Percentiles rank a stretch among this genome's conserved stretches.
Evolutionary conservation across 805 yeast genomes (phyloP).

Genomic region (Komagataella ulmi): DNA sequence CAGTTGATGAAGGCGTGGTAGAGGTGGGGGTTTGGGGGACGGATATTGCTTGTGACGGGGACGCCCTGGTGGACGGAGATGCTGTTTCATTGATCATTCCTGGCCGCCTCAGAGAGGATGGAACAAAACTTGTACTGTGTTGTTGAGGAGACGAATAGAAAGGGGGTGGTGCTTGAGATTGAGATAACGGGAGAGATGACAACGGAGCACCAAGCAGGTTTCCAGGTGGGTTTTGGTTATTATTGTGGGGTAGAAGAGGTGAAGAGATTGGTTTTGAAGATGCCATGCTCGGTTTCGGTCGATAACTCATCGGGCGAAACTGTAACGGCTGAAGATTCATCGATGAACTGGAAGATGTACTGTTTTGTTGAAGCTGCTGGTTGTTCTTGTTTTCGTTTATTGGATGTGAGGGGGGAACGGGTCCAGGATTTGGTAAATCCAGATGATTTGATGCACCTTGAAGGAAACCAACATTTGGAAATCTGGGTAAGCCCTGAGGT

Average conservation of each 20-base stretch:
- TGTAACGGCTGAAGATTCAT: background rate
- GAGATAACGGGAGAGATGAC: background rate
- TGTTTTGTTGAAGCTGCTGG: background rate
- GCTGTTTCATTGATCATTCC: background rate
- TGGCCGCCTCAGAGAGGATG: background rate
- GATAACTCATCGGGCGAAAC: background rate
- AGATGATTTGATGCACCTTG: background rate
- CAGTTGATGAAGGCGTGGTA: background rate
- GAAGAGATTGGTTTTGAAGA: background rate
- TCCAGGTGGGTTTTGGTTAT: background rate
- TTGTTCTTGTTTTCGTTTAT: background rate
- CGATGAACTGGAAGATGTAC: background rate
- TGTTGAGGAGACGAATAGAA: background rate
- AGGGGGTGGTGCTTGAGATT: background rate
- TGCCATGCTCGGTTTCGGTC: background rate
- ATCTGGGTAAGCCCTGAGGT: background rate
- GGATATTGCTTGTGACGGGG: background rate
- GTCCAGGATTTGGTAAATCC: background rate
- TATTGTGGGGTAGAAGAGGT: background rate
- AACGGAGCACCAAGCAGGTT: background rate
- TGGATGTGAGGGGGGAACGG: no score
- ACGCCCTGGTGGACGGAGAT: background rate
- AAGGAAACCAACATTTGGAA: background rate
- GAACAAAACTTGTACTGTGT: background rate
- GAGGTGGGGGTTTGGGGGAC: background rate